Evolutionary conservation across 2,329 filamentous ascomycete genomes (phyloP).

Genomic region (Cladorrhinum sp.): DNA sequence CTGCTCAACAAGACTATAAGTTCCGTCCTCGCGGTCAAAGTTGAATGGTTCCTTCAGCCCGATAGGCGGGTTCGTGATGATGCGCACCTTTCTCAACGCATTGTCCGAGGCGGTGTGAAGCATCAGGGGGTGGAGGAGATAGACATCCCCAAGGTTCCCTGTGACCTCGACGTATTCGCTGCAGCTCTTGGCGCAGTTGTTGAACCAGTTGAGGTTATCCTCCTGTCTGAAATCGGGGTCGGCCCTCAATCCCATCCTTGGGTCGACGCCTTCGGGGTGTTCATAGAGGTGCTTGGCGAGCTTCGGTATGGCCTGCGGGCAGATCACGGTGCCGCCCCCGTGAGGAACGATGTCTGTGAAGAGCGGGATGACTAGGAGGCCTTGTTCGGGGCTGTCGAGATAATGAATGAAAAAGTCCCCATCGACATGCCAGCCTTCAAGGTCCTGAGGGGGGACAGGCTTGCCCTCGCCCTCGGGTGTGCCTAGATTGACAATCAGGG

Average conservation of each 20-base stretch:
- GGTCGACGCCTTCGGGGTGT: slow-evolving; percentile 63
- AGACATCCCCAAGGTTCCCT: slow-evolving; percentile 55
- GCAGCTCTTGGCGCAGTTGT: slow-evolving; percentile 38
- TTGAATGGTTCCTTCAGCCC: slow-evolving; percentile 49
- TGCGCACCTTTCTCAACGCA: slow-evolving; percentile 36
- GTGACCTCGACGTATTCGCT: slow-evolving; percentile 52
- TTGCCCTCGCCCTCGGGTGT: slow-evolving; percentile 49
- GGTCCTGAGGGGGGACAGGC: slow-evolving; percentile 48
- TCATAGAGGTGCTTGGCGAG: slow-evolving; percentile 58
- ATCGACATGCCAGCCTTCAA: slow-evolving; percentile 65
- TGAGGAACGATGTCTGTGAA: slow-evolving; percentile 60
- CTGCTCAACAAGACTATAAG: slow-evolving; percentile 55
- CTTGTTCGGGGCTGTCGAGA: slow-evolving; percentile 68
- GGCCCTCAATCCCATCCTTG: slow-evolving; percentile 59
- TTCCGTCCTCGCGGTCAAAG: slow-evolving; percentile 45
- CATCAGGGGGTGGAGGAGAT: slow-evolving; percentile 59
- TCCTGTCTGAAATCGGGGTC: slow-evolving; percentile 45
- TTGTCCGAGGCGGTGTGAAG: slow-evolving; percentile 54
- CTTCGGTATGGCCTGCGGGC: slow-evolving; percentile 54
- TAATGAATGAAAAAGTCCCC: slow-evolving; percentile 73
- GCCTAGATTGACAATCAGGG: slow-evolving; percentile 68
- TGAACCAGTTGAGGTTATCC: slow-evolving; percentile 45
- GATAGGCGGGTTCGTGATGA: slow-evolving; percentile 58
- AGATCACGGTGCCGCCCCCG: slow-evolving; percentile 64
- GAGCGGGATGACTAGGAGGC: slow-evolving; percentile 63